Evolutionary conservation across 345 rosid genomes (phyloP), one percentile per base, ranked within the genome.

Genomic region (Raphanus raphanistrum): DNA sequence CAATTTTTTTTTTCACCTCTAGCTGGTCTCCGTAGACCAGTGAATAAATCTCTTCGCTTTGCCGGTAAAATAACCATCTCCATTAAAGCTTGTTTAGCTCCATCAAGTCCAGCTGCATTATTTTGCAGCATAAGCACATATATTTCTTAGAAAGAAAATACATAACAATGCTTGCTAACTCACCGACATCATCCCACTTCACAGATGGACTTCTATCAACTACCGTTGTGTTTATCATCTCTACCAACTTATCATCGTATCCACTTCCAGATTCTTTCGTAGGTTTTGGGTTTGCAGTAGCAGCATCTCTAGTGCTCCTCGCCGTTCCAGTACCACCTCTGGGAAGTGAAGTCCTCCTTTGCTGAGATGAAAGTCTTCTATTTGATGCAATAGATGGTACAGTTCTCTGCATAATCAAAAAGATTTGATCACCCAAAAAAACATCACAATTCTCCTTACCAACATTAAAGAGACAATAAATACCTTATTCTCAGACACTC

Each of bases 151-250:
- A 43, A 70, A n/a, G n/a, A 54, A 27, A 38, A 35, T 0, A 31
- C 66, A 45, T n/a, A 69, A 70, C 41, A 79, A 45, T 13, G 55
- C 1, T 33, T 33, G 70, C 94, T 86, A 78, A 75, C 94, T 86
- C 80, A 94, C 98, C 97, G 32, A 94, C 97, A 89, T 94, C 98
- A 59, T 92, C 97, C 98, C 98, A 94, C 64, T 89, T 88, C 73
- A 94, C 88, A 15, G 97, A 86, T 67, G 97, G 98, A 74, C 97
- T 94, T 88, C 91, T 90, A 84, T 94, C 98, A 68, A 94, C 97
- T 55, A 94, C 89, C 6, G 92, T 86, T 58, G 91, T 89, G 81
- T 88, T 90, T 81, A 94, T 92, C 89, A 87, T 92, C 83, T 94
- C 97, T 38, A 88, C 89, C 75, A 94, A 79, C 81, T 94, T 94